Conservation (phyloP, 192 early-diverging fungal genomes). For the Coemansia sp. region DNA sequence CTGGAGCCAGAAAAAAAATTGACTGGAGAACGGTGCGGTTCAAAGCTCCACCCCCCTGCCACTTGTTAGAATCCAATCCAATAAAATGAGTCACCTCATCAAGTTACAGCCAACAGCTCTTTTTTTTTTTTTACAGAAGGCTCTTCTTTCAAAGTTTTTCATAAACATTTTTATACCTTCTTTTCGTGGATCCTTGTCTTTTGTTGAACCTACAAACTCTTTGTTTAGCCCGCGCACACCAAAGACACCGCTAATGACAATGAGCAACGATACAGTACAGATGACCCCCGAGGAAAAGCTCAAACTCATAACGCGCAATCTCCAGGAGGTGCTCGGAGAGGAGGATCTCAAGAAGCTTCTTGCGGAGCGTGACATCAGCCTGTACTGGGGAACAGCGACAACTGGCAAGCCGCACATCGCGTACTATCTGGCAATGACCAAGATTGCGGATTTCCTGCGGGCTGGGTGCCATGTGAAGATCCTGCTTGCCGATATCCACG, state of each 20-base stretch:
- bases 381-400: constrained; percentile 98
- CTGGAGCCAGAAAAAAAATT: no score
- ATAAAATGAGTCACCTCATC: no score
- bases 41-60: no score
- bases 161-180: constrained; percentile 3
- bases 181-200: constrained; percentile 1
- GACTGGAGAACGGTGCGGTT: no score
- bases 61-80: no score
- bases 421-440: constrained; percentile 97
- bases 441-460: constrained; percentile 94
- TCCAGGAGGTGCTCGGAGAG: constrained; percentile 91
- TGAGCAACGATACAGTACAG: constrained; percentile 17
- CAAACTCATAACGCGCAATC: constrained; percentile 85
- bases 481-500: constrained; percentile 95
- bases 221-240: not conserved
- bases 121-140: no score
- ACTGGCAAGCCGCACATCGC: constrained; percentile 96
- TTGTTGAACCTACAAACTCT: not conserved
- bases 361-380: constrained; percentile 82
- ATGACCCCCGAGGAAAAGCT: constrained; percentile 66
- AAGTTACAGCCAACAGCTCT: no score
- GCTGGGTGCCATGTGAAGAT: constrained; percentile 91
- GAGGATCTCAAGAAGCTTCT: constrained; percentile 86
- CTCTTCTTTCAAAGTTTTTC: no score
- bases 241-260: constrained; percentile 3